These are phyloP conservation scores for Clavaria fumosa DNA, from an alignment of 768 basidiomycete genomes.

Conservation along the genomic window DNA sequence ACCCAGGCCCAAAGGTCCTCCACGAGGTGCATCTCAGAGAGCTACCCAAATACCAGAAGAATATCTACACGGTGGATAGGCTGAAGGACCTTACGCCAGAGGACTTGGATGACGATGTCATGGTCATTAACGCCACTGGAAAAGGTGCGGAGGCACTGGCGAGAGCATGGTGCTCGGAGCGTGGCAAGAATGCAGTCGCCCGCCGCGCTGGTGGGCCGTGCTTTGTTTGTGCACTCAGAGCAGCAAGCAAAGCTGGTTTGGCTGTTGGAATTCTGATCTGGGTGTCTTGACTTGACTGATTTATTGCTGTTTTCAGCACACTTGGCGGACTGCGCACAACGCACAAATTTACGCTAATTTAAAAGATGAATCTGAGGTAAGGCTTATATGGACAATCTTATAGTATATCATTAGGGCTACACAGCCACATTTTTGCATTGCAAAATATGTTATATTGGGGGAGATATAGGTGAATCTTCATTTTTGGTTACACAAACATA, in stretches of 20 bases:
- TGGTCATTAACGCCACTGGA: constrained; percentile 7
- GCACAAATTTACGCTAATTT: no score
- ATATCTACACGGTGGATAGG: constrained; percentile 2
- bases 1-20: not conserved
- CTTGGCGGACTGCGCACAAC: no score
- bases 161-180: constrained; percentile 7
- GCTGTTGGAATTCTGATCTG: not conserved
- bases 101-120: not conserved
- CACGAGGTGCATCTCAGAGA: constrained; percentile 4
- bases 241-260: not conserved
- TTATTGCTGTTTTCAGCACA: no score
- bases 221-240: not conserved
- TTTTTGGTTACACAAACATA: no score
- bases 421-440: no score
- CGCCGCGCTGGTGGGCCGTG: constrained; percentile 2
- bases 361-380: no score
- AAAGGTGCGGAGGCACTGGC: constrained; percentile 6
- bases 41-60: constrained; percentile 2
- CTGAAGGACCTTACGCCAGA: constrained; percentile 2
- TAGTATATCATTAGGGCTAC: no score
- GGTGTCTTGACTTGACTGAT: not conserved
- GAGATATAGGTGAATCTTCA: no score
- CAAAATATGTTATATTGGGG: no score
- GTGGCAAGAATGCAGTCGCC: constrained; percentile 7
- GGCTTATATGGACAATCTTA: no score